A percentile compares a stretch with the other conserved stretches of the same genome.
These are phyloP conservation scores for Neoscytalidium dimidiatum DNA, from an alignment of 2,329 filamentous ascomycete species.

Conservation along the genomic window DNA sequence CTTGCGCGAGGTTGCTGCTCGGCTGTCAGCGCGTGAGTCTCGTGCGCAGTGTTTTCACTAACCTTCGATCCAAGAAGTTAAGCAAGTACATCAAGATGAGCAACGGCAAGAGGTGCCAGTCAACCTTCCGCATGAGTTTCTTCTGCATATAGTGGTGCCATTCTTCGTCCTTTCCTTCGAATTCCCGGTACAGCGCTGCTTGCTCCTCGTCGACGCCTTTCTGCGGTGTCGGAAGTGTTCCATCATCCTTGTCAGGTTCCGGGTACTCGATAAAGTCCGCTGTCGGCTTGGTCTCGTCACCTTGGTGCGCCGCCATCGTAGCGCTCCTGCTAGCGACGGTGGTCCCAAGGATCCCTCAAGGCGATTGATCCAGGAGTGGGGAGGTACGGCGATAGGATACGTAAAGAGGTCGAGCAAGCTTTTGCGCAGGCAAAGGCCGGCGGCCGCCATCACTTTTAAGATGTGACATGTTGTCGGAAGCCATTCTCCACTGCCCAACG, in stretches of 20 bases:
- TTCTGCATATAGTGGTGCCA: conserved; percentile 30
- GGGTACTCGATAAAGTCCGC: conserved; percentile 15
- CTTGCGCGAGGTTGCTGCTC: conserved; percentile 73
- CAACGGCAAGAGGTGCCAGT: conserved; percentile 31
- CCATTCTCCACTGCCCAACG: neutral
- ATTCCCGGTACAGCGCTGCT: conserved; percentile 1
- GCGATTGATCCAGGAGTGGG: neutral
- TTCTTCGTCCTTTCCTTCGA: conserved; percentile 11
- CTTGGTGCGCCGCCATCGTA: neutral
- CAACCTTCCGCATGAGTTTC: conserved; percentile 33
- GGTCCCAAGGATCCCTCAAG: neutral
- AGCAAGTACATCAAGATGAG: conserved; percentile 33
- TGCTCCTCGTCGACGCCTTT: conserved; percentile 12
- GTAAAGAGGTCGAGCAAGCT: neutral
- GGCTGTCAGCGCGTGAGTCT: neutral
- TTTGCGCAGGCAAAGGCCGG: neutral
- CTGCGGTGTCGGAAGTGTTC: neutral
- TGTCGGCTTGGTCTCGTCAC: conserved; percentile 2
- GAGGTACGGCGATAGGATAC: neutral
- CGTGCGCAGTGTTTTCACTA: neutral
- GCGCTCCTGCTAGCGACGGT: neutral
- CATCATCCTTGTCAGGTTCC: neutral
- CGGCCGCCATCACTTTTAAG: neutral
- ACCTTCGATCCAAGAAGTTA: conserved; percentile 30
- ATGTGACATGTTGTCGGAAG: neutral